These are phyloP conservation scores for Ceratobasidium sp. DNA, from an alignment of 1,284 basidiomycete species.

Conservation along the genomic window DNA sequence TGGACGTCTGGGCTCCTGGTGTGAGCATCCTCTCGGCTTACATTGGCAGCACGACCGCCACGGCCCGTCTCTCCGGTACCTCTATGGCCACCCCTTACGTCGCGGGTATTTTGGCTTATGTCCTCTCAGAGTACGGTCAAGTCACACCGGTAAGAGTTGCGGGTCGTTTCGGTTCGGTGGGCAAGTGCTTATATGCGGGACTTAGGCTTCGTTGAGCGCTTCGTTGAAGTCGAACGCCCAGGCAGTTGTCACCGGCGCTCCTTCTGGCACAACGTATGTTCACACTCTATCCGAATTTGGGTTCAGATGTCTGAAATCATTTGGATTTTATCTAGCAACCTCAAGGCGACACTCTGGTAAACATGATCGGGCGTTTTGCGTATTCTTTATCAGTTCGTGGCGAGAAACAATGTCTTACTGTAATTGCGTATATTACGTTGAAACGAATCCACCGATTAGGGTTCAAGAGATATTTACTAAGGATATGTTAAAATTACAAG, in stretches of 20 bases:
- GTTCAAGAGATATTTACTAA: no score
- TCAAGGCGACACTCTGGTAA: constrained; percentile 30
- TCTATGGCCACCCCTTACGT: constrained; percentile 43
- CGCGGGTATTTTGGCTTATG: constrained; percentile 34
- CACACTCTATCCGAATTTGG: constrained; percentile 57
- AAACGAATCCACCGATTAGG: no score
- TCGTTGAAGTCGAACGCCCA: constrained; percentile 33
- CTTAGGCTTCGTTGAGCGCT: neutral
- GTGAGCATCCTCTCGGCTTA: constrained; percentile 55
- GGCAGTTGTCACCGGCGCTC: constrained; percentile 41
- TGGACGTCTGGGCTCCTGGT: constrained; percentile 49
- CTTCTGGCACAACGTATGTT: constrained; percentile 51
- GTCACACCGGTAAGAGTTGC: neutral
- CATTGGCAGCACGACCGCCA: constrained; percentile 35
- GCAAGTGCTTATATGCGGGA: no score
- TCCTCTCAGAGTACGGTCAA: constrained; percentile 26
- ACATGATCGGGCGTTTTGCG: neutral
- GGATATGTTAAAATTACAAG: no score
- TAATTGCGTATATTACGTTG: no score
- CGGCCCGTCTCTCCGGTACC: constrained; percentile 32
- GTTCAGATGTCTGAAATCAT: neutral
- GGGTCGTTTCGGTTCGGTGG: no score
- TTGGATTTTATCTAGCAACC: constrained; percentile 3
- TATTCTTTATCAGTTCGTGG: no score
- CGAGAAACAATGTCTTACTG: no score